Conservation (phyloP, 2,329 filamentous ascomycete species). For the Fusarium chuoi region DNA sequence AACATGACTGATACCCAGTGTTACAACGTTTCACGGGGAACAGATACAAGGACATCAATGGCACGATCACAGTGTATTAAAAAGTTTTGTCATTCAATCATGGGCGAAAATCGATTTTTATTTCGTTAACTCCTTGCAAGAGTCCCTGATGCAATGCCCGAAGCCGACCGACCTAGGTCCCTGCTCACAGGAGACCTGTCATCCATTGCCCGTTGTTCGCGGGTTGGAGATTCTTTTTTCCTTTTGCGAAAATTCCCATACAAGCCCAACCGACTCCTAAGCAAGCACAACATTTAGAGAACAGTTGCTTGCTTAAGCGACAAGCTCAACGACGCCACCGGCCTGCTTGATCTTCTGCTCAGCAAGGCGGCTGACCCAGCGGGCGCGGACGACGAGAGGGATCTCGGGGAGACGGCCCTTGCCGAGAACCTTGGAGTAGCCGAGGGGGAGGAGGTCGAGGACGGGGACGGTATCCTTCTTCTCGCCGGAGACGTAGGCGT, state of each 20-base stretch:
- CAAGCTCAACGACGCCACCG: slow-evolving; percentile 94
- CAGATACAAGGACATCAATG: background rate
- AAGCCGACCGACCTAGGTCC: slow-evolving; percentile 52
- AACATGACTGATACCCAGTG: slow-evolving; percentile 27
- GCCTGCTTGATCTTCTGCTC: slow-evolving; percentile 99
- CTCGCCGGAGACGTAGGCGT: slow-evolving; percentile 83
- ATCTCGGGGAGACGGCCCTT: slow-evolving; percentile 96
- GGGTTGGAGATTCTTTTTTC: slow-evolving; percentile 44
- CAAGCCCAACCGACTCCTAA: slow-evolving; percentile 46
- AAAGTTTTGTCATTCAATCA: slow-evolving; percentile 30
- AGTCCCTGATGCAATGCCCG: slow-evolving; percentile 57
- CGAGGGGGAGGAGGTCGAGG: slow-evolving; percentile 95
- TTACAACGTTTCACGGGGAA: background rate
- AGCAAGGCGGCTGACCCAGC: slow-evolving; percentile 95
- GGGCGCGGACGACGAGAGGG: slow-evolving; percentile 91
- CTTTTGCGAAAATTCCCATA: slow-evolving; percentile 43
- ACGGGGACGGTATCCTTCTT: slow-evolving; percentile 95
- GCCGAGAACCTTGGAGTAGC: slow-evolving; percentile 98
- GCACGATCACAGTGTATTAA: background rate
- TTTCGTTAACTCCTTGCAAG: slow-evolving; percentile 54
- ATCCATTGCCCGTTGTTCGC: slow-evolving; percentile 27
- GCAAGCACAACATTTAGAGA: slow-evolving; percentile 34
- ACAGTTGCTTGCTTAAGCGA: slow-evolving; percentile 69
- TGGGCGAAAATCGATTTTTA: slow-evolving; percentile 53
- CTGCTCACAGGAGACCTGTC: slow-evolving; percentile 40